phyloP scores from a whole-genome alignment of 208 protist species.

The Jaenimonas drosophilae region DNA sequence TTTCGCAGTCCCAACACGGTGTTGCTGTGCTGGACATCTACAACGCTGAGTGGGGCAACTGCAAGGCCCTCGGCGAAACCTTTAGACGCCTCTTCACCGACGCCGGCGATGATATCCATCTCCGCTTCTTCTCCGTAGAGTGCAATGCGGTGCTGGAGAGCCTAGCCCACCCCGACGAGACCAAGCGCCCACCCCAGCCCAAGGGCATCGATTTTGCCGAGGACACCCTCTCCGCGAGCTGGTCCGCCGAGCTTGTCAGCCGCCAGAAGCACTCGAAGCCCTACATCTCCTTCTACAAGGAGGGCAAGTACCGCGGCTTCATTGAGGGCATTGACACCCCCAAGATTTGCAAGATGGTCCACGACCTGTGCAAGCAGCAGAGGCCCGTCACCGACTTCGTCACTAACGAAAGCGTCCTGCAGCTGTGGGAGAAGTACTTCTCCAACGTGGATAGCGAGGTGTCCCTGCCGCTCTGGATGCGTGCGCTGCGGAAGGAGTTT shows the following conservation, averaged over 20 bases:
- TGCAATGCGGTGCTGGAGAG: conserved; percentile 74
- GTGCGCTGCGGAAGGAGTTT: conserved; percentile 20
- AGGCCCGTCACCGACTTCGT: conserved; percentile 68
- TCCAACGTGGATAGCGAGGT: conserved; percentile 56
- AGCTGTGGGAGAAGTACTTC: conserved; percentile 73
- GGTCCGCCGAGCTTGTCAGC: conserved; percentile 41
- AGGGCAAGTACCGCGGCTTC: conserved; percentile 48
- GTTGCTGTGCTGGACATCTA: conserved; percentile 82
- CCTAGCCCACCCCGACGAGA: conserved; percentile 20
- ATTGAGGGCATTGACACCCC: conserved; percentile 85
- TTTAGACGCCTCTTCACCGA: conserved; percentile 79
- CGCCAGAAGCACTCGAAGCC: conserved; percentile 75
- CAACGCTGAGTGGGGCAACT: conserved; percentile 81
- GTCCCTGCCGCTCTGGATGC: conserved; percentile 24
- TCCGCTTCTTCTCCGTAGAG: conserved; percentile 83
- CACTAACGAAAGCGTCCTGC: conserved; percentile 48
- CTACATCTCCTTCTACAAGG: conserved; percentile 85
- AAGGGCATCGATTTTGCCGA: conserved; percentile 34
- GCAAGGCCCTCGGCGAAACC: conserved; percentile 77
- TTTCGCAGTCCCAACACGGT: conserved; percentile 72
- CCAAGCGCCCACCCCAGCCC: conserved; percentile 6
- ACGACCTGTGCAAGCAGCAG: conserved; percentile 57
- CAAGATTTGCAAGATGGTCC: conserved; percentile 66
- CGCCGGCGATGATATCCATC: conserved; percentile 55
- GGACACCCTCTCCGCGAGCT: conserved; percentile 58